phyloP scores from a whole-genome alignment of 176 grass and related monocot species.

The Aegilops speltoides region DNA sequence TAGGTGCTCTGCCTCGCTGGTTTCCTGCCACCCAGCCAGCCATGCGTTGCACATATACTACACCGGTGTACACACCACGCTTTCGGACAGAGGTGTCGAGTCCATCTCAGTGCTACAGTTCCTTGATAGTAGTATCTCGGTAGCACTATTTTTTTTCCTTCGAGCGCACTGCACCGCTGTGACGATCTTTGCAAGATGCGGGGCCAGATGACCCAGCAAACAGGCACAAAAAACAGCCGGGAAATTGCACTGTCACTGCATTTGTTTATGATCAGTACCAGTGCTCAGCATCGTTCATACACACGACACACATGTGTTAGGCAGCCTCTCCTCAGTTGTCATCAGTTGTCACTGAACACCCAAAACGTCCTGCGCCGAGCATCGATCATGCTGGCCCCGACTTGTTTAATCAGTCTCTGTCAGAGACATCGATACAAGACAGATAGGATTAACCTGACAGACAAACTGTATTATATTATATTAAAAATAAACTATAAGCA shows the following conservation, averaged over 20 bases:
- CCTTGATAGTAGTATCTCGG: background rate
- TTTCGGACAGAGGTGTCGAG: background rate
- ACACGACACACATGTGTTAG: background rate
- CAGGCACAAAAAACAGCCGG: background rate
- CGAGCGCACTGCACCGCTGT: background rate
- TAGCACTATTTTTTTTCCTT: background rate
- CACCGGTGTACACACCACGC: background rate
- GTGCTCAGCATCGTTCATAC: background rate
- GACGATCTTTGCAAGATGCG: background rate
- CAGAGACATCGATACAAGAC: background rate
- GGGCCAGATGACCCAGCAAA: background rate
- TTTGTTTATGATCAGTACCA: background rate
- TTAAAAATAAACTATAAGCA: too few relatives aligned
- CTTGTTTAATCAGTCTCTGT: background rate
- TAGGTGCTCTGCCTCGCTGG: background rate
- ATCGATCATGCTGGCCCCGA: background rate
- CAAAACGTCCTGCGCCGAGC: background rate
- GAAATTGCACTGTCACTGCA: background rate
- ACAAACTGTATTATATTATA: background rate
- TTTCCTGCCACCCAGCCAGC: background rate
- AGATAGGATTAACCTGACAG: slow-evolving; percentile 16
- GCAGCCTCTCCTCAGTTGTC: background rate
- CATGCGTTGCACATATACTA: too few relatives aligned
- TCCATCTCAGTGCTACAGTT: background rate
- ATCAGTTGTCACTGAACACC: background rate